phyloP scores from a whole-genome alignment of 306 rosid species.

The Trifolium dubium region DNA sequence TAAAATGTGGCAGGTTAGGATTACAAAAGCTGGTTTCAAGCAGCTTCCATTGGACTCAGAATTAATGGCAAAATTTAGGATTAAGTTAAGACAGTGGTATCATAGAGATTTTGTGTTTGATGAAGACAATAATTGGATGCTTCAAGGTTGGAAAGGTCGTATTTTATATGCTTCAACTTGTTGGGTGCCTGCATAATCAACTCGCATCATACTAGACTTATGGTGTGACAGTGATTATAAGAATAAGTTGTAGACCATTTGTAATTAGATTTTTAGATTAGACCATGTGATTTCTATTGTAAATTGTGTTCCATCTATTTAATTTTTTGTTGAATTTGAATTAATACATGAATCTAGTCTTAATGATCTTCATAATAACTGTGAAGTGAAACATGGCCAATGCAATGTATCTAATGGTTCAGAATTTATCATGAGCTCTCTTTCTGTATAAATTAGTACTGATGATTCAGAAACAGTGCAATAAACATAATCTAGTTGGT shows the following conservation, averaged over 20 bases:
- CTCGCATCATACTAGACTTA: neutral
- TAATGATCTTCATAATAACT: neutral
- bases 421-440: neutral
- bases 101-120: slow-evolving; percentile 70
- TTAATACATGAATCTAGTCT: neutral
- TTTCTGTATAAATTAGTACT: slow-evolving; percentile 15
- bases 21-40: slow-evolving; percentile 66
- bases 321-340: neutral
- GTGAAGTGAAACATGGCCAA: neutral
- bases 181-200: slow-evolving; percentile 65
- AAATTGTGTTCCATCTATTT: neutral
- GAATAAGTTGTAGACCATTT: neutral
- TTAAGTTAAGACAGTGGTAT: slow-evolving; percentile 52
- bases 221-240: no score
- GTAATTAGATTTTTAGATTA: neutral
- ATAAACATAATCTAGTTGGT: no score
- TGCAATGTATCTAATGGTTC: neutral
- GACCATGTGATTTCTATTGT: neutral
- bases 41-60: slow-evolving; percentile 55
- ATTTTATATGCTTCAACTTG: slow-evolving; percentile 68
- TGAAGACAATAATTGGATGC: slow-evolving; percentile 69
- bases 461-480: slow-evolving; percentile 15
- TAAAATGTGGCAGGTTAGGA: slow-evolving; percentile 71
- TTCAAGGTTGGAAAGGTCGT: slow-evolving; percentile 92
- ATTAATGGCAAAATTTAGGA: slow-evolving; percentile 45